These are phyloP conservation scores for Citrus medica DNA, from an alignment of 345 rosid genomes.

Conservation along the genomic window DNA sequence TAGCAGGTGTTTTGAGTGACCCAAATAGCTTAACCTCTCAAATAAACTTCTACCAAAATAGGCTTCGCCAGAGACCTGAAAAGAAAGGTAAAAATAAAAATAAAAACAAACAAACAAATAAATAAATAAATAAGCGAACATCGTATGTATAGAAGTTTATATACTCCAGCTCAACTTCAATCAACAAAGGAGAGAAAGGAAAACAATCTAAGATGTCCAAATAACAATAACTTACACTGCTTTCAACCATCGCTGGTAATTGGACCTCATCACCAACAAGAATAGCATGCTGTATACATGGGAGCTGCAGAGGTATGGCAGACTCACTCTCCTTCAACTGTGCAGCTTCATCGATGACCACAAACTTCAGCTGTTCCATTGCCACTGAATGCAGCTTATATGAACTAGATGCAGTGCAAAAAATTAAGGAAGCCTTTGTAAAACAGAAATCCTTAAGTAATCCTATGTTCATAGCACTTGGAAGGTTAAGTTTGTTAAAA, in stretches of 20 bases:
- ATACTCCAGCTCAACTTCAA: neutral
- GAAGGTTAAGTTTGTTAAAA: neutral
- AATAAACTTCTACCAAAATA: conserved; percentile 68
- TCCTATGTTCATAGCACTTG: neutral
- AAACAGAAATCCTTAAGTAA: conserved; percentile 33
- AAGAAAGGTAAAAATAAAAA: neutral
- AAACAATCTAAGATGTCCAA: neutral
- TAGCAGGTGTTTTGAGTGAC: conserved; percentile 44
- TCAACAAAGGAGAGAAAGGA: too few relatives aligned
- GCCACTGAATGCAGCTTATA: conserved; percentile 21
- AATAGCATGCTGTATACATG: conserved; percentile 33
- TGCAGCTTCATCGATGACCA: conserved; percentile 66
- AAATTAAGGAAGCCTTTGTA: conserved; percentile 28
- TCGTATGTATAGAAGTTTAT: neutral
- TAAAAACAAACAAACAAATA: too few relatives aligned
- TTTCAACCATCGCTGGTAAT: conserved; percentile 44
- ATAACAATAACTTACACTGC: conserved; percentile 33
- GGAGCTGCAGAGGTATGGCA: conserved; percentile 44
- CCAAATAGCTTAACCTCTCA: conserved; percentile 48
- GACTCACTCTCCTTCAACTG: conserved; percentile 60
- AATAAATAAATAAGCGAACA: neutral
- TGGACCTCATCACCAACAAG: conserved; percentile 55
- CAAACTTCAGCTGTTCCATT: conserved; percentile 29
- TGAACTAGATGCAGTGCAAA: conserved; percentile 44
- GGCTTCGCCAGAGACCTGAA: conserved; percentile 33